Conservation (phyloP, 2,329 filamentous ascomycete genomes). For the Pseudomassariella vexata region DNA sequence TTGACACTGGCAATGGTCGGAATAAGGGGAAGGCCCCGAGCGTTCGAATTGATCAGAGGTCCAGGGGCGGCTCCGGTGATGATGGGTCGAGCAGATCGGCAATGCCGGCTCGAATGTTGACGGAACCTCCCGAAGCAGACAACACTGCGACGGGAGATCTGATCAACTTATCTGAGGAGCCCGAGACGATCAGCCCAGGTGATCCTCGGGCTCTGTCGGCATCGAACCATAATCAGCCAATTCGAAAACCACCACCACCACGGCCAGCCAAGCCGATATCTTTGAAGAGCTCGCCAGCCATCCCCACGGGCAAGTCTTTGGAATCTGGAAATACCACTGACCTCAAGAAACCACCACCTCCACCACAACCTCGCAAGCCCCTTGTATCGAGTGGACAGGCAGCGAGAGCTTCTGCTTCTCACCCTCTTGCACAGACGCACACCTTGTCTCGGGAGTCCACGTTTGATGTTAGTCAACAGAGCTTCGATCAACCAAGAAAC, state of each 20-base stretch:
- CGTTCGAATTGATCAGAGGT: too few relatives aligned
- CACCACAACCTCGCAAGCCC: constrained; percentile 30
- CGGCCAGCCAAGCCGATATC: constrained; percentile 53
- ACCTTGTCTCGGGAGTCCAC: constrained; percentile 29
- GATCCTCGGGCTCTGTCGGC: constrained; percentile 26
- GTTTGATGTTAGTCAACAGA: constrained; percentile 5
- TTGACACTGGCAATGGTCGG: constrained; percentile 19
- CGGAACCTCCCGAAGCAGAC: constrained; percentile 16
- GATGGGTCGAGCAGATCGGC: constrained; percentile 19
- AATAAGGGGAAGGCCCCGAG: constrained; percentile 18
- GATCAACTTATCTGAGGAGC: constrained; percentile 55
- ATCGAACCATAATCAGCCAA: constrained; percentile 16
- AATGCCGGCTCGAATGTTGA: constrained; percentile 25
- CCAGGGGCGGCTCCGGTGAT: constrained; percentile 12
- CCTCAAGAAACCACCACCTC: constrained; percentile 22
- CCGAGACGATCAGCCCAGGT: constrained; percentile 30
- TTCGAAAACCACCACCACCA: constrained; percentile 37
- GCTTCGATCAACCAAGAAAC: constrained; percentile 9
- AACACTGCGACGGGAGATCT: constrained; percentile 48
- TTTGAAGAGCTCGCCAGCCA: constrained; percentile 36
- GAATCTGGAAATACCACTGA: constrained; percentile 4
- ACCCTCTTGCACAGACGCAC: constrained; percentile 34
- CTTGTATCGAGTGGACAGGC: constrained; percentile 11
- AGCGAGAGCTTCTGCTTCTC: constrained; percentile 16
- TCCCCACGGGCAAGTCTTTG: constrained; percentile 11